These are phyloP conservation scores for Cutaneotrichosporon arboriforme DNA, from an alignment of 1,284 basidiomycete genomes.

Conservation along the genomic window DNA sequence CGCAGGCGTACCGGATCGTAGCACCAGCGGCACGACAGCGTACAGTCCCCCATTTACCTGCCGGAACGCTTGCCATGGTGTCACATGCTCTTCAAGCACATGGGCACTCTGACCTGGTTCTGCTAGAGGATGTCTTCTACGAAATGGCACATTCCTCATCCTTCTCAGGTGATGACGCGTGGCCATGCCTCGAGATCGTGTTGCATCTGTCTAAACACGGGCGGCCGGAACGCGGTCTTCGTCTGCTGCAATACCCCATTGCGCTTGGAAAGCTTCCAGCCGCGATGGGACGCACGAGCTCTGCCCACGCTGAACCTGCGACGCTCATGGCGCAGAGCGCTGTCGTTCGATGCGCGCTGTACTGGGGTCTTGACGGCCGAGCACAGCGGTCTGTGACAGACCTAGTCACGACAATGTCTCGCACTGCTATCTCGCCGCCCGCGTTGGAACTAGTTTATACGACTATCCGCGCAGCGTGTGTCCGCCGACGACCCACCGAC, in stretches of 20 bases:
- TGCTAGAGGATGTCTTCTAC: constrained; percentile 18
- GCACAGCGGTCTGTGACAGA: constrained; percentile 12
- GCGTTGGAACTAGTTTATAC: constrained; percentile 13
- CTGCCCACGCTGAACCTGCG: constrained; percentile 13
- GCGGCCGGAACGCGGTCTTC: constrained; percentile 8
- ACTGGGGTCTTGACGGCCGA: constrained; percentile 14
- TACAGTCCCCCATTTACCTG: constrained; percentile 3
- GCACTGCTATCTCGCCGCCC: background rate
- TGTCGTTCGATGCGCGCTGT: constrained; percentile 8
- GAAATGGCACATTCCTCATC: constrained; percentile 12
- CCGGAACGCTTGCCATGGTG: constrained; percentile 3
- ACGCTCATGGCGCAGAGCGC: constrained; percentile 19
- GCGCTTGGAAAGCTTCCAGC: constrained; percentile 18
- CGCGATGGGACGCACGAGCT: constrained; percentile 6
- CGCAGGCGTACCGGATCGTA: constrained; percentile 12
- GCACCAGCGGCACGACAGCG: constrained; percentile 6
- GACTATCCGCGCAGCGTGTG: constrained; percentile 4
- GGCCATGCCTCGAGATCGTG: constrained; percentile 20
- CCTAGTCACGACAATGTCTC: constrained; percentile 16
- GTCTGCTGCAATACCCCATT: constrained; percentile 21
- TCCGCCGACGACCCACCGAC: background rate
- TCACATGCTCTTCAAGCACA: constrained; percentile 5
- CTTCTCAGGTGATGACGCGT: constrained; percentile 15
- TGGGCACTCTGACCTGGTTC: constrained; percentile 1
- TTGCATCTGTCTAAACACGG: constrained; percentile 13